These are phyloP conservation scores for Ogataea trehaloabstinens DNA, from an alignment of 805 yeast genomes.

Conservation along the genomic window DNA sequence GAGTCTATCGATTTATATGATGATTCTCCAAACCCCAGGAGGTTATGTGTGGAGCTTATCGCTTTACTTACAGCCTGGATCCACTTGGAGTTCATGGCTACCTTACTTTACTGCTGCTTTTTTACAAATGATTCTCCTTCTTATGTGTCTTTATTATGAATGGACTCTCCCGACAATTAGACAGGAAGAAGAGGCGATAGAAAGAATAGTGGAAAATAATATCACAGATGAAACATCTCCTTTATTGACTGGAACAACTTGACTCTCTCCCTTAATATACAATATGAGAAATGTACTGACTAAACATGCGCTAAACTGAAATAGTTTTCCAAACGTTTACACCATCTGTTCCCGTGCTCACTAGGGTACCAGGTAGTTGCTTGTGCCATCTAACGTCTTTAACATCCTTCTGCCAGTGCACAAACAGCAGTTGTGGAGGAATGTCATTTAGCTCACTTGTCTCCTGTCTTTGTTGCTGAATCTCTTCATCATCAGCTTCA, in stretches of 20 bases:
- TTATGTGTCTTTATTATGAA: constrained; percentile 58
- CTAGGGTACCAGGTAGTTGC: constrained; percentile 94
- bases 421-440: constrained; percentile 93
- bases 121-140: constrained; percentile 59
- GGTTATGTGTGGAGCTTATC: constrained; percentile 80
- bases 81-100: constrained; percentile 85
- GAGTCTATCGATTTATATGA: constrained; percentile 73
- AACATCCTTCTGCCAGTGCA: constrained; percentile 97
- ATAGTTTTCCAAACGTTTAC: constrained; percentile 95
- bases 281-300: too few species aligned
- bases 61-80: constrained; percentile 66
- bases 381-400: constrained; percentile 98
- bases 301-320: constrained; percentile 58
- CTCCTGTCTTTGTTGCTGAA: constrained; percentile 77
- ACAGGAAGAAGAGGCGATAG: constrained; percentile 23
- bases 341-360: constrained; percentile 95
- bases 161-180: constrained; percentile 17
- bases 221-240: constrained; percentile 12
- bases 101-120: constrained; percentile 72
- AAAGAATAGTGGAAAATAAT: constrained; percentile 16
- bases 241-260: constrained; percentile 4
- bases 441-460: constrained; percentile 79
- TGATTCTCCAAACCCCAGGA: constrained; percentile 88
- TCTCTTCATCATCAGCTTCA: constrained; percentile 97
- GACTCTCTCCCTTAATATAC: neutral